These are phyloP conservation scores for Epichloe sibirici DNA, from an alignment of 2,329 filamentous ascomycete genomes.

Conservation along the genomic window DNA sequence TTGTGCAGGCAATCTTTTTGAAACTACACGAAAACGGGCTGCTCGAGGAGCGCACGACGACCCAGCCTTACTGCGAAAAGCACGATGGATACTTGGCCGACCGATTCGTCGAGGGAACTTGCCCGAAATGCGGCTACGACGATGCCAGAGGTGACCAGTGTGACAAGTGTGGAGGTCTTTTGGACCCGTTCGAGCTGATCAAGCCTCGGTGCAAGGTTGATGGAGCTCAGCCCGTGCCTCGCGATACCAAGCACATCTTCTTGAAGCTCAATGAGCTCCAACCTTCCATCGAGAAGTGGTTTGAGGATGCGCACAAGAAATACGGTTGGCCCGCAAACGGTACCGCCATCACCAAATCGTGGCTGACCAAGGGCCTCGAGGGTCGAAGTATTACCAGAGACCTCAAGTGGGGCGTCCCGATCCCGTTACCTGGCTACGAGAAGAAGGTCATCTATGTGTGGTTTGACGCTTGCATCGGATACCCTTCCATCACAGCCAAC, in stretches of 20 bases:
- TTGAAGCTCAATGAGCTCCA: conserved; percentile 78
- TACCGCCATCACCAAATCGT: conserved; percentile 63
- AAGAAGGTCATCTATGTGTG: conserved; percentile 78
- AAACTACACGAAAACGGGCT: conserved; percentile 83
- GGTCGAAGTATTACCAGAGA: conserved; percentile 85
- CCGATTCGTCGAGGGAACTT: conserved; percentile 71
- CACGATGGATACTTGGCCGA: conserved; percentile 73
- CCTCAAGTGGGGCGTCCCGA: conserved; percentile 71
- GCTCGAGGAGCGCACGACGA: conserved; percentile 74
- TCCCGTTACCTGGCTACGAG: conserved; percentile 38
- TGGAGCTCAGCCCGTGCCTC: conserved; percentile 63
- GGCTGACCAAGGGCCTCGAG: conserved; percentile 74
- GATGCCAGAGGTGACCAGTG: conserved; percentile 66
- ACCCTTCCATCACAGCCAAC: conserved; percentile 86
- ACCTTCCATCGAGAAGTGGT: conserved; percentile 66
- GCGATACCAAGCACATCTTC: conserved; percentile 83
- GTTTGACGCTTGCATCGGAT: conserved; percentile 90
- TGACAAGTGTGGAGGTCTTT: conserved; percentile 59
- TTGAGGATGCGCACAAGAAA: conserved; percentile 57
- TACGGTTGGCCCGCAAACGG: conserved; percentile 69
- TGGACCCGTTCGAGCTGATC: conserved; percentile 63
- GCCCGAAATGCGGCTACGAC: conserved; percentile 59
- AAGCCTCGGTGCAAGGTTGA: conserved; percentile 90
- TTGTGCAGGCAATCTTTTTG: conserved; percentile 82
- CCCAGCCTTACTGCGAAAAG: conserved; percentile 79